These are phyloP conservation scores for Fonsecaea monophora DNA, from an alignment of 2,329 filamentous ascomycete species.

Conservation along the genomic window DNA sequence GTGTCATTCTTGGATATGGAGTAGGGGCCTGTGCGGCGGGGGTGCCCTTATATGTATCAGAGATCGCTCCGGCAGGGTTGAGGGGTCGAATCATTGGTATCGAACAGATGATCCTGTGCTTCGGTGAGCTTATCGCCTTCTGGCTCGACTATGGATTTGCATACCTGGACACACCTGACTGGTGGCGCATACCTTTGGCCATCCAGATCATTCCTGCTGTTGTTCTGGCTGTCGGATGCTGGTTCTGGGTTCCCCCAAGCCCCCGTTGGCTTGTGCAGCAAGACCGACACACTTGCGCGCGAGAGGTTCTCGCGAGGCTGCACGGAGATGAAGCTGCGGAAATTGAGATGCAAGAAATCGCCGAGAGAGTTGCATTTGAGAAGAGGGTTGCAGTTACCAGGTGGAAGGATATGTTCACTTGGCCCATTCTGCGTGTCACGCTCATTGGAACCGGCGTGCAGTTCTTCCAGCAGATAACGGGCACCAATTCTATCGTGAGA, in stretches of 20 bases:
- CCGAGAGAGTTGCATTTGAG: slow-evolving; percentile 55
- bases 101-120: slow-evolving; percentile 54
- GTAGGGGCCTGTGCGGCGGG: slow-evolving; percentile 56
- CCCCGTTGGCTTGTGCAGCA: slow-evolving; percentile 48
- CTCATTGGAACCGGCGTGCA: slow-evolving; percentile 57
- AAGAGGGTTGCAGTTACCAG: slow-evolving; percentile 49
- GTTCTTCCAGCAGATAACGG: slow-evolving; percentile 57
- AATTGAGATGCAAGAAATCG: slow-evolving; percentile 51
- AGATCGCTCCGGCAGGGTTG: slow-evolving; percentile 49
- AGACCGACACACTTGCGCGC: slow-evolving; percentile 46
- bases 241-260: slow-evolving; percentile 43
- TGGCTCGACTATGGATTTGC: slow-evolving; percentile 46
- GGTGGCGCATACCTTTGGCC: slow-evolving; percentile 45
- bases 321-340: slow-evolving; percentile 48
- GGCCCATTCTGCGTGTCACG: slow-evolving; percentile 47
- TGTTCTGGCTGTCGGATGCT: slow-evolving; percentile 40
- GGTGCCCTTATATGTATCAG: slow-evolving; percentile 56
- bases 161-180: slow-evolving; percentile 38
- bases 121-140: slow-evolving; percentile 51
- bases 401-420: slow-evolving; percentile 21
- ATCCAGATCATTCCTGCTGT: slow-evolving; percentile 45
- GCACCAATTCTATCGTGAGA: slow-evolving; percentile 52
- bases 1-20: slow-evolving; percentile 58
- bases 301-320: slow-evolving; percentile 44
- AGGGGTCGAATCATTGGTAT: slow-evolving; percentile 51